A percentile compares a stretch with the other conserved stretches of the same genome.
These are phyloP conservation scores for Orbilia ellipsospora DNA, from an alignment of 2,329 filamentous ascomycete species.

Conservation along the genomic window DNA sequence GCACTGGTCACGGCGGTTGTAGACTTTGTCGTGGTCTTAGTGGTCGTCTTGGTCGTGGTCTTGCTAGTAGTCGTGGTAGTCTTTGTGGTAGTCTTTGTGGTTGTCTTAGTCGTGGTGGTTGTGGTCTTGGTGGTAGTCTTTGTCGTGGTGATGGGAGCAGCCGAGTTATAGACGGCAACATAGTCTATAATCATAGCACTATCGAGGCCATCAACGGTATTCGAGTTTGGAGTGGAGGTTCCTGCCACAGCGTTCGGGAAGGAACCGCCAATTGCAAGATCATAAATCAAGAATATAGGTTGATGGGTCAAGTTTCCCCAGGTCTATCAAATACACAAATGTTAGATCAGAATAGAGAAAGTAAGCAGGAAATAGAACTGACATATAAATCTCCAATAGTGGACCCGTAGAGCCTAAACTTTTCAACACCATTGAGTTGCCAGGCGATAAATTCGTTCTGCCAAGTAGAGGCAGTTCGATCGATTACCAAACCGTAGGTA, in stretches of 20 bases:
- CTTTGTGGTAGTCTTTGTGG: conserved; percentile 9
- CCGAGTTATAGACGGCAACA: conserved; percentile 62
- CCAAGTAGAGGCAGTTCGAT: conserved; percentile 60
- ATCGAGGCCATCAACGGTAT: conserved; percentile 61
- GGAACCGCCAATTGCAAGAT: conserved; percentile 63
- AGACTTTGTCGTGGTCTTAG: conserved; percentile 13
- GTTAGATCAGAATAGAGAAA: conserved; percentile 10
- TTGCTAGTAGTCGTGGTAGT: background rate
- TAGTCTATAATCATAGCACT: conserved; percentile 63
- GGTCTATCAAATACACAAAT: conserved; percentile 46
- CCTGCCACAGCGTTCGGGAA: conserved; percentile 62
- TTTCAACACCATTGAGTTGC: conserved; percentile 61
- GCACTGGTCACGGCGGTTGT: background rate
- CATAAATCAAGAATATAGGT: conserved; percentile 62
- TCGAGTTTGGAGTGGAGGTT: conserved; percentile 60
- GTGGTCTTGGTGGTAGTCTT: conserved; percentile 8
- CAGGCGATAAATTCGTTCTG: conserved; percentile 61
- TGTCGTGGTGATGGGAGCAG: background rate
- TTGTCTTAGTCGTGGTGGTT: conserved; percentile 3
- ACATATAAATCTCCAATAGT: conserved; percentile 57
- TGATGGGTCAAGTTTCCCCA: conserved; percentile 61
- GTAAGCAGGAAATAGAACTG: conserved; percentile 10
- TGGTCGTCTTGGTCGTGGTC: conserved; percentile 4
- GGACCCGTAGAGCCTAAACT: conserved; percentile 59
- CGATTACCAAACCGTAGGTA: conserved; percentile 61